These are phyloP conservation scores for Agastache rugosa DNA, from an alignment of 257 asterid genomes.

Conservation along the genomic window DNA sequence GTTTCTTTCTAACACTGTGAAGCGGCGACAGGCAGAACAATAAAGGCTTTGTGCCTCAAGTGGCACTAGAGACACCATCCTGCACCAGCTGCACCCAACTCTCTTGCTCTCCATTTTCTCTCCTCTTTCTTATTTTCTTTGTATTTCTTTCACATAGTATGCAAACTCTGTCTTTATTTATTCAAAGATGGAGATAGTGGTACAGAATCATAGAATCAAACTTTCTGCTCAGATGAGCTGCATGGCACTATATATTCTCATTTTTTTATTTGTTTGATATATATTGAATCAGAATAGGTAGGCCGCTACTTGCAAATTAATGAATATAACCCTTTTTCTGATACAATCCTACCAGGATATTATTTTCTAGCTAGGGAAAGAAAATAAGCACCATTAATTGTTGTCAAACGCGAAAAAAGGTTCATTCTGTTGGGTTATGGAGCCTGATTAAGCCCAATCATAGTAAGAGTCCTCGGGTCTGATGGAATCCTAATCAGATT, in stretches of 20 bases:
- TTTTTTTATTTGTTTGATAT: background rate
- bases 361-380: background rate
- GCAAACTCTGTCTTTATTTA: slow-evolving; percentile 3
- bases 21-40: slow-evolving; percentile 55
- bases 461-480: too few species aligned
- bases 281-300: background rate
- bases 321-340: background rate
- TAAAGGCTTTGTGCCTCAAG: slow-evolving; percentile 42
- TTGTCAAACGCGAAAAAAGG: background rate
- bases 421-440: too few species aligned
- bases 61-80: slow-evolving; percentile 45
- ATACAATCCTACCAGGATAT: background rate
- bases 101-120: slow-evolving; percentile 53
- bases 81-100: slow-evolving; percentile 60
- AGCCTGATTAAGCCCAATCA: too few species aligned
- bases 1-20: slow-evolving; percentile 33
- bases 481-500: too few species aligned
- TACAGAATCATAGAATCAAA: slow-evolving; percentile 36
- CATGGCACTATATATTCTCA: background rate
- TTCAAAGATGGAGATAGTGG: slow-evolving; percentile 20
- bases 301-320: background rate
- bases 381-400: background rate
- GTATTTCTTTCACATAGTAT: background rate
- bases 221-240: background rate
- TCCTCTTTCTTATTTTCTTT: slow-evolving; percentile 1